Evolutionary conservation across 2,329 filamentous ascomycete genomes (phyloP), one percentile per base, ranked within the genome.

Genomic region (Penicillium sp.): DNA sequence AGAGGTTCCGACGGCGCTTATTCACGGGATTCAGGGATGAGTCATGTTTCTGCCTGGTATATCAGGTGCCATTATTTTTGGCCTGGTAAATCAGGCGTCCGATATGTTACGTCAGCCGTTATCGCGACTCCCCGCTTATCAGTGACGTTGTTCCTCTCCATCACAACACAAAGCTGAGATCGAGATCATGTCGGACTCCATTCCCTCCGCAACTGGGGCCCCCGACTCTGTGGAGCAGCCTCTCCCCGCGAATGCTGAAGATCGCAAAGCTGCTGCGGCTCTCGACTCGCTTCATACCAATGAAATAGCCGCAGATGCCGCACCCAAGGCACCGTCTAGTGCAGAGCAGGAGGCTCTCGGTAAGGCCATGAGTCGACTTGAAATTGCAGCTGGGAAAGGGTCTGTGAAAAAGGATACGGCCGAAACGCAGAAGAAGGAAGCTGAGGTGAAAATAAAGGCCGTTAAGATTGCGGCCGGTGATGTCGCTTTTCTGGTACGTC

Each of bases 191-290:
- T 71, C 73, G 20, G 72, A 76, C 54, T 63, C 71, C 8, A 68
- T 74, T 44, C 68, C 72, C 24, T 68, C 74, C 20, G 67, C 69
- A 27, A 62, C 65, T 29, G 59, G 66, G 28, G 69, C 68, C 40
- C 63, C 63, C 29, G 65, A 69, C 25, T 58, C 67, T 18, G 53
- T 55, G 28, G 63, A 69, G 28, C 65, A 67, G 32, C 45, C 60
- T 6, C 62, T 69, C 39, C 72, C 74, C 37, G 64, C 68, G 31
- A 74, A 72, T 53, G 73, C 74, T 27, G 75, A 77, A 66, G 75
- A 77, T 61, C 75, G 75, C 59, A 76, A 75, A 63, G 74, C 75
- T 9, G 75, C 75, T 15, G 75, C 73, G 12, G 75, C 75, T 7
- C 73, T 78, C 43, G 75, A 72, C 51, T 67, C 75, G 31, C 70